Conservation (phyloP, 108 stramenopile genomes). For the Stephanodiscus minutulus region DNA sequence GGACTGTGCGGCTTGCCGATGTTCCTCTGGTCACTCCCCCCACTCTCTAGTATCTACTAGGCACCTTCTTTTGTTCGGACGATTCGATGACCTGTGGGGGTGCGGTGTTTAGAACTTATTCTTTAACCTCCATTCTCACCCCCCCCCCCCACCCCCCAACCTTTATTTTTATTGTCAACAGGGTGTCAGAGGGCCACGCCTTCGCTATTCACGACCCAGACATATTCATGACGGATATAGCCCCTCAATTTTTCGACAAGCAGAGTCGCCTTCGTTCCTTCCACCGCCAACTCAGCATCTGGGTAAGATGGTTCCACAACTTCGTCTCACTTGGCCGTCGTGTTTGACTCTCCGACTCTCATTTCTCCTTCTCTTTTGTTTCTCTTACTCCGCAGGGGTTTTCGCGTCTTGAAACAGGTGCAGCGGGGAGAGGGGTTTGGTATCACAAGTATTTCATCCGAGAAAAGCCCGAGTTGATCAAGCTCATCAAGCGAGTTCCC, state of each 20-base stretch:
- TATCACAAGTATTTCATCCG: slow-evolving; percentile 23
- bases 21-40: too few species aligned
- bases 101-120: too few species aligned
- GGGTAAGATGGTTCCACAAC: slow-evolving; percentile 7
- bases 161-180: not conserved
- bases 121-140: too few species aligned
- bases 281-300: slow-evolving; percentile 27
- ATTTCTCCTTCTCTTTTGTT: not conserved
- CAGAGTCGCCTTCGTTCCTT: slow-evolving; percentile 22
- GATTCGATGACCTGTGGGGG: too few species aligned
- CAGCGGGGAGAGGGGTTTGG: slow-evolving; percentile 19
- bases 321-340: not conserved
- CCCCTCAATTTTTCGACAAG: slow-evolving; percentile 21
- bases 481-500: slow-evolving; percentile 21
- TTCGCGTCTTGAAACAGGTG: slow-evolving; percentile 22
- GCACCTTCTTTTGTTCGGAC: too few species aligned
- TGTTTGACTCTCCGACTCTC: not conserved
- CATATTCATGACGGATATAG: slow-evolving; percentile 18
- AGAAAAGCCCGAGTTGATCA: slow-evolving; percentile 19
- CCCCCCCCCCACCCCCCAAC: not conserved
- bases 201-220: slow-evolving; percentile 27
- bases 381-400: slow-evolving; percentile 4
- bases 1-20: not conserved
- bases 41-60: too few species aligned
- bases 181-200: slow-evolving; percentile 22